These are phyloP conservation scores for Lotmaria passim DNA, from an alignment of 208 protist species.

Conservation along the genomic window DNA sequence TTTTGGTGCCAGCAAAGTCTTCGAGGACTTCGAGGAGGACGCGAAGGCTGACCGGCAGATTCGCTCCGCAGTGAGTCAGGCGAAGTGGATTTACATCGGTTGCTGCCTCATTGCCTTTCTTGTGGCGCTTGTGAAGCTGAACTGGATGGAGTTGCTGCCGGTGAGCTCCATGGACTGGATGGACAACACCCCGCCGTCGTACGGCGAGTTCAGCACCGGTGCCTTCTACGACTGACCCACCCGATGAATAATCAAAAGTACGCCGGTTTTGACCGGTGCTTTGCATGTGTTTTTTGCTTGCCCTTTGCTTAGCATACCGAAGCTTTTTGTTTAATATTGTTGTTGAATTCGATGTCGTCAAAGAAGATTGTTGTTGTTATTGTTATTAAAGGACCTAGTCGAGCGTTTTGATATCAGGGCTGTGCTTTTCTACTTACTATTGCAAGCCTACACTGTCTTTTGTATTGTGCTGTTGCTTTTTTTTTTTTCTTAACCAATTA, in stretches of 20 bases:
- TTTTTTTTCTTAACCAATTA: too few relatives aligned
- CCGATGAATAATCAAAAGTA: not conserved
- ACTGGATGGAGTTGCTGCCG: constrained; percentile 87
- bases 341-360: too few relatives aligned
- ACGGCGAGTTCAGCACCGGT: constrained; percentile 68
- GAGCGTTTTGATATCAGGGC: too few relatives aligned
- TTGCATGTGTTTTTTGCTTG: too few relatives aligned
- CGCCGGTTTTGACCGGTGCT: too few relatives aligned
- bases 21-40: constrained; percentile 75
- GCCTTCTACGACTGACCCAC: constrained; percentile 27
- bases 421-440: too few relatives aligned
- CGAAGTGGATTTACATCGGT: constrained; percentile 81
- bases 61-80: constrained; percentile 49
- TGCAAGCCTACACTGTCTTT: too few relatives aligned
- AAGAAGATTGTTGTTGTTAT: too few relatives aligned
- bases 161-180: constrained; percentile 87
- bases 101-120: constrained; percentile 74
- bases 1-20: constrained; percentile 48
- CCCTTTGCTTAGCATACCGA: too few relatives aligned
- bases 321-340: too few relatives aligned
- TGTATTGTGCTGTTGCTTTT: too few relatives aligned
- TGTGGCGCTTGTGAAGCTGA: constrained; percentile 82
- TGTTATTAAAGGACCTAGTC: too few relatives aligned
- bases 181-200: constrained; percentile 55
- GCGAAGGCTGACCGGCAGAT: constrained; percentile 61